Conservation (phyloP, 441 rosid genomes). For the Adansonia rubrostipa region DNA sequence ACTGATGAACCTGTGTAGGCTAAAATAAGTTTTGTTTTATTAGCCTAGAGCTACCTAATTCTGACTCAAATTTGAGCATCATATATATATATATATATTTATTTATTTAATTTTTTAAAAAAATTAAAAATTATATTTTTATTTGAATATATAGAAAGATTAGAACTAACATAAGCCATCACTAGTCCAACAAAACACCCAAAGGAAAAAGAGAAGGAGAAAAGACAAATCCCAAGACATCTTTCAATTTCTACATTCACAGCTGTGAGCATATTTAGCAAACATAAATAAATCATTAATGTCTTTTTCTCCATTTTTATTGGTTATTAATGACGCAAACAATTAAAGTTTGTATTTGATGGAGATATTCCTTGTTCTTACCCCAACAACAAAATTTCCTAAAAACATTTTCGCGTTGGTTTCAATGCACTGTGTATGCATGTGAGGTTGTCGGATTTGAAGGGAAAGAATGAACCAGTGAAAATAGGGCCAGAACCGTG, state of each 20-base stretch:
- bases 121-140: too few relatives aligned
- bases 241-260: neutral
- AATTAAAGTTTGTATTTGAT: neutral
- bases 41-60: neutral
- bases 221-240: neutral
- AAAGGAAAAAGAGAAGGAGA: neutral
- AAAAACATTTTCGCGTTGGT: neutral
- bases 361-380: neutral
- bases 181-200: neutral
- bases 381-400: neutral
- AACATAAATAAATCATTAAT: neutral
- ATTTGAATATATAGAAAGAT: too few relatives aligned
- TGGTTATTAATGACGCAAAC: neutral
- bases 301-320: neutral
- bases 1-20: conserved; percentile 47
- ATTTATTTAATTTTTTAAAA: too few relatives aligned
- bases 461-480: neutral
- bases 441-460: conserved; percentile 2
- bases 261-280: neutral
- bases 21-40: neutral
- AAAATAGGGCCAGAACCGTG: neutral
- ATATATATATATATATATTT: too few relatives aligned
- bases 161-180: too few relatives aligned
- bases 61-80: too few relatives aligned
- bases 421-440: conserved; percentile 2